Conservation (phyloP, 148 eudicot species). For the Chenopodium berlandieri region DNA sequence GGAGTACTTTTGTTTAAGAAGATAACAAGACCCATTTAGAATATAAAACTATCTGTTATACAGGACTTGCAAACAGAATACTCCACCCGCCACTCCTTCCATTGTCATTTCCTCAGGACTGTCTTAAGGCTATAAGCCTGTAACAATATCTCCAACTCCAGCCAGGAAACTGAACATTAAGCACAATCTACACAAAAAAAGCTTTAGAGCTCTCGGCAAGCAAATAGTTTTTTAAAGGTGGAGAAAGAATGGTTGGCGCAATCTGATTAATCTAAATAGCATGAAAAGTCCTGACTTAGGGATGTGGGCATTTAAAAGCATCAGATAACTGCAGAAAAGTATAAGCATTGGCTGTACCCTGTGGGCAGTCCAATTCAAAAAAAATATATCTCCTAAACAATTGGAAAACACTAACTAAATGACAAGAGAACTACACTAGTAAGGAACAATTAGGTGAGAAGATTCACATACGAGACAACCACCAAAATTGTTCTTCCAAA, state of each 20-base stretch:
- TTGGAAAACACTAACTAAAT: neutral
- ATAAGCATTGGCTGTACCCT: neutral
- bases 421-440: too few relatives aligned
- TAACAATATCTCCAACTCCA: neutral
- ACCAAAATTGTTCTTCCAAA: neutral
- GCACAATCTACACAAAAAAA: too few relatives aligned
- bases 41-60: too few relatives aligned
- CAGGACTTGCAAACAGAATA: too few relatives aligned
- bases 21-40: neutral
- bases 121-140: neutral
- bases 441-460: neutral
- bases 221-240: neutral
- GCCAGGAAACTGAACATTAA: neutral
- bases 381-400: neutral
- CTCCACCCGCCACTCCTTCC: neutral
- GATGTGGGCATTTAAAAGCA: neutral
- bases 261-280: neutral
- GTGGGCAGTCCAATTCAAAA: neutral
- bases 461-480: neutral
- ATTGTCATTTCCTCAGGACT: neutral
- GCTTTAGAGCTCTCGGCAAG: neutral
- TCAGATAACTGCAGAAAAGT: neutral
- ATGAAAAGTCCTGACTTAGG: neutral
- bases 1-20: too few relatives aligned
- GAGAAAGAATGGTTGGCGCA: neutral